A percentile compares a stretch with the other conserved stretches of the same genome.
These are phyloP conservation scores for Nigrospora sphaerica DNA, from an alignment of 2,329 filamentous ascomycete genomes.

Conservation along the genomic window DNA sequence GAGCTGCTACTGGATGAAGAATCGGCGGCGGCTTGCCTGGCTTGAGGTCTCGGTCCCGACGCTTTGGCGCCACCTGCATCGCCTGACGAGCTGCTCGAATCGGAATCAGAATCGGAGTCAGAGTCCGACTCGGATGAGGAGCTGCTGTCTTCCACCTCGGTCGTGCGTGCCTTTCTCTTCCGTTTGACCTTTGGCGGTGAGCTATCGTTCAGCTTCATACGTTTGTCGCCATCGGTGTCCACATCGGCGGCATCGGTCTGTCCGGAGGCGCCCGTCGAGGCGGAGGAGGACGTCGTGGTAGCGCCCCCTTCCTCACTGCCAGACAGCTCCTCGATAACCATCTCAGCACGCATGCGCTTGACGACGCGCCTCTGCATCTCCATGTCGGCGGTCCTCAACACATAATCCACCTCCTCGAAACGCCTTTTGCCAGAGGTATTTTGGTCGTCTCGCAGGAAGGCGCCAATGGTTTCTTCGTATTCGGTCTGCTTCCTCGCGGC, in stretches of 20 bases:
- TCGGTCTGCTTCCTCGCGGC: slow-evolving; percentile 43
- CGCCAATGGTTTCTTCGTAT: slow-evolving; percentile 49
- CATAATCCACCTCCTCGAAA: slow-evolving; percentile 46
- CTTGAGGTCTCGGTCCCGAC: too few relatives aligned
- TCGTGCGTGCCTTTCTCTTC: slow-evolving; percentile 44
- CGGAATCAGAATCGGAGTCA: slow-evolving; percentile 27
- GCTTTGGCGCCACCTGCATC: too few relatives aligned
- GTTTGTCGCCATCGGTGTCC: slow-evolving; percentile 27
- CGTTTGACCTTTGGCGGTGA: slow-evolving; percentile 37
- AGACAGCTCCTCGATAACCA: slow-evolving; percentile 47
- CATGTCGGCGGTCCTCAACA: slow-evolving; percentile 40
- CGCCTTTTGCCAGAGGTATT: slow-evolving; percentile 34
- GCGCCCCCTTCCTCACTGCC: slow-evolving; percentile 35
- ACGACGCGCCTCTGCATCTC: slow-evolving; percentile 48
- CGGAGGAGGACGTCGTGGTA: slow-evolving; percentile 6
- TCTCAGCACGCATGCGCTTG: slow-evolving; percentile 57
- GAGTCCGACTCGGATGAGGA: slow-evolving; percentile 26
- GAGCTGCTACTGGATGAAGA: background rate
- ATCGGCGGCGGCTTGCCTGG: background rate
- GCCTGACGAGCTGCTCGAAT: slow-evolving; percentile 2
- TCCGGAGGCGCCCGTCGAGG: slow-evolving; percentile 8
- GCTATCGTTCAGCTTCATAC: slow-evolving; percentile 36
- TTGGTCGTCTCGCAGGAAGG: slow-evolving; percentile 28
- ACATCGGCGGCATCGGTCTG: slow-evolving; percentile 5
- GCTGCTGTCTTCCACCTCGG: slow-evolving; percentile 30